These are phyloP conservation scores for Zalerion maritima DNA, from an alignment of 495 filamentous ascomycete species.

Conservation along the genomic window DNA sequence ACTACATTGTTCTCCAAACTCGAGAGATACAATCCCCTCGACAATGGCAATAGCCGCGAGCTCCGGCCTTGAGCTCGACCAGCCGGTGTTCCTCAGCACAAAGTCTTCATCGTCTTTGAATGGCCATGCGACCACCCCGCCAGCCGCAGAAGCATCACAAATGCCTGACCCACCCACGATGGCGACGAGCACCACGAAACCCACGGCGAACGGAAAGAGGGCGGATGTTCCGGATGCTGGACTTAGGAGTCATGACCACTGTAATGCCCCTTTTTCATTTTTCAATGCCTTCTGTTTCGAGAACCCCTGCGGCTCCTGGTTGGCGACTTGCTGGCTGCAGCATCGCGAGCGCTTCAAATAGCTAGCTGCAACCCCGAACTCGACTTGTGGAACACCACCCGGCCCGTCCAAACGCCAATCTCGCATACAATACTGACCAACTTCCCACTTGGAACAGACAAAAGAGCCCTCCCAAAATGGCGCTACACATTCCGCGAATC, in stretches of 20 bases:
- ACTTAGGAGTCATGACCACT: constrained; percentile 58
- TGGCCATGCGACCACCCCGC: constrained; percentile 1
- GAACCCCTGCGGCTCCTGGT: neutral
- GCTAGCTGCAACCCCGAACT: constrained; percentile 2
- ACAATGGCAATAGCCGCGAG: constrained; percentile 7
- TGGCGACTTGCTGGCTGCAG: constrained; percentile 3
- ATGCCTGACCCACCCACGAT: no score
- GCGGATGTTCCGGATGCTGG: constrained; percentile 52
- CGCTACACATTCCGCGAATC: constrained; percentile 69
- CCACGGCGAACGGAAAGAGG: constrained; percentile 8
- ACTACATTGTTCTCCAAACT: no score
- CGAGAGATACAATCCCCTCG: no score
- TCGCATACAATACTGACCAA: constrained; percentile 1
- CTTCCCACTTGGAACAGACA: constrained; percentile 42
- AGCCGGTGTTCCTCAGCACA: constrained; percentile 7
- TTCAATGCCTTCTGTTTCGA: constrained; percentile 1
- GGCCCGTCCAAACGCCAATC: neutral
- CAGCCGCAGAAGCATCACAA: neutral
- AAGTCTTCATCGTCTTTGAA: constrained; percentile 7
- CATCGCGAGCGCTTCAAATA: constrained; percentile 6
- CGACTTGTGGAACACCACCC: constrained; percentile 6
- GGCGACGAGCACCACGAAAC: no score
- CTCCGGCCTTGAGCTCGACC: constrained; percentile 15
- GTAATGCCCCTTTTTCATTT: constrained; percentile 31
- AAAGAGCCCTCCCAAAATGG: constrained; percentile 71